Evolutionary conservation across 768 basidiomycete species (phyloP).

Genomic region (Kwoniella dejecticola): DNA sequence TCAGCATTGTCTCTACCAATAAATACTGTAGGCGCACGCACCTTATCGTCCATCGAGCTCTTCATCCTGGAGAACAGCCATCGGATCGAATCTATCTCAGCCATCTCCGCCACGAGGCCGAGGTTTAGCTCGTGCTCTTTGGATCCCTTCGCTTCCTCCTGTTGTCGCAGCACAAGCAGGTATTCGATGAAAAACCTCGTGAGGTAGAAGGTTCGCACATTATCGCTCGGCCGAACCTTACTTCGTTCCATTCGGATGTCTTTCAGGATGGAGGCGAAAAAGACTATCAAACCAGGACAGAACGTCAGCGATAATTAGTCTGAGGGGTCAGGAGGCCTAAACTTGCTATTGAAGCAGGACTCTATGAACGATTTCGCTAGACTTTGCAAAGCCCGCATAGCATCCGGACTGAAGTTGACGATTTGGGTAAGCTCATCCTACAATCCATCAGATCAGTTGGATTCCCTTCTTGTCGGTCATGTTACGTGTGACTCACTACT

Average conservation of each 20-base stretch:
- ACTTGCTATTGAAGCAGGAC: constrained; percentile 87
- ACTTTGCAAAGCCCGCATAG: constrained; percentile 61
- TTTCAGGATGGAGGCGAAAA: constrained; percentile 78
- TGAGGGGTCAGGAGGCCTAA: constrained; percentile 58
- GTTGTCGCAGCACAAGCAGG: constrained; percentile 65
- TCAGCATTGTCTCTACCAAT: background rate
- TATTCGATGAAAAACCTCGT: constrained; percentile 91
- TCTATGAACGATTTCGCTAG: constrained; percentile 75
- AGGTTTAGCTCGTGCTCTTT: constrained; percentile 21
- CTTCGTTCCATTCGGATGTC: constrained; percentile 90
- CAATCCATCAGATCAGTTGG: background rate
- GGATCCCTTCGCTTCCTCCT: constrained; percentile 30
- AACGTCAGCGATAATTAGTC: constrained; percentile 8
- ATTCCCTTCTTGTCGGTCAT: background rate
- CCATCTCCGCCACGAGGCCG: constrained; percentile 73
- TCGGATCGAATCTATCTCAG: constrained; percentile 80
- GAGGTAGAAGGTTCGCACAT: constrained; percentile 81
- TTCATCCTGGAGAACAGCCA: constrained; percentile 91
- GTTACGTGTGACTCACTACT: constrained; percentile 25
- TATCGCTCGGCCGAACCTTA: constrained; percentile 93
- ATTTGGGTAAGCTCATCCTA: constrained; percentile 44
- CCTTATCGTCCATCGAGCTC: constrained; percentile 87
- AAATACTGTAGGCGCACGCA: constrained; percentile 44
- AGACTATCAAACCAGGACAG: constrained; percentile 61
- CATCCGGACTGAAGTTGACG: constrained; percentile 52